Base-by-base conservation (phyloP, 2,329 filamentous ascomycete species). In the Aspergillus sp. region DNA sequence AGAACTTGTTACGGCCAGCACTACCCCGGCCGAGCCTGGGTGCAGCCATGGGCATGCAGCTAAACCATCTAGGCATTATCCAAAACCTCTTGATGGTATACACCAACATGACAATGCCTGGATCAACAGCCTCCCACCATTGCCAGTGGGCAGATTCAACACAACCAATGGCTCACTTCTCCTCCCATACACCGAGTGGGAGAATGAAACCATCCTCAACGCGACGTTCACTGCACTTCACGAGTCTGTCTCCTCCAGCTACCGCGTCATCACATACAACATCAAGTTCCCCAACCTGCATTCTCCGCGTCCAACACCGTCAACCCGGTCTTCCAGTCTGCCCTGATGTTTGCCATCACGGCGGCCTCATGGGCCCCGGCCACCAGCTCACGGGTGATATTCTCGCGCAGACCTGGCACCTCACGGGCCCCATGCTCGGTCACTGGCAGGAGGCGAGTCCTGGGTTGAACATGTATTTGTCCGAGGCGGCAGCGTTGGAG, bases 401-500 rank as follows among this genome's bases (percentile, higher is more conserved):
- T 3, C 47, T 53, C 10, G 5, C 43, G 7, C 46, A 45, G 4
- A 58, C 59, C 57, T 40, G 57, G 4, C 27, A 45, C 33, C 52
- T 63, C 42, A 58, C 55, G 2, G 46, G 58, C 26, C 42, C 49
- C 2, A 33, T 56, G 3, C 28, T 59, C 19, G 54, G 51, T 27
- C 41, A 52, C 38, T 63, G 58, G 60, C 59, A 58, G 8, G 48
- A 49, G 29, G 55, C 52, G 9, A 57, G 53, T 40, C 60, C 59
- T 0, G 55, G 57, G 1, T 44, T 57, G 1, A 57, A 57, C 6
- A 57, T 55, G 0, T 62, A 62, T 34, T 60, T 61, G 66, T 78
- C 77, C 53, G 77, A 80, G 61, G 75, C 70, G 2, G 69, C 77
- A 56, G 72, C 73, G 42, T 60, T 53, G 29, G 60, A 66, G 47